Evolutionary conservation across 108 stramenopile genomes (phyloP).

Genomic region (Discostella pseudostelligera): DNA sequence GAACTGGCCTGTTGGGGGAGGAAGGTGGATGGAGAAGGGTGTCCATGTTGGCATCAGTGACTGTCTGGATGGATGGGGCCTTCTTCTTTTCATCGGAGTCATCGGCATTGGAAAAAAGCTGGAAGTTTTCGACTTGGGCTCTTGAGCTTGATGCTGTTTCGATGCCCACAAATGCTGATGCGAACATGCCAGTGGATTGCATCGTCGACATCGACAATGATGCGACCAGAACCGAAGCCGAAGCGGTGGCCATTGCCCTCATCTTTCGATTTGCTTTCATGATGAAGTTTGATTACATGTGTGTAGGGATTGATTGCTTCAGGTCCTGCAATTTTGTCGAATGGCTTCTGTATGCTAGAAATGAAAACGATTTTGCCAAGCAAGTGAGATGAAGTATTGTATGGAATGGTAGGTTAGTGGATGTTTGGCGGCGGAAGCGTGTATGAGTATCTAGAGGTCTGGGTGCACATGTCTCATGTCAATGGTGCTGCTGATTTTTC

Average conservation of each 20-base stretch:
- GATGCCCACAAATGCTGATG: constrained; percentile 2
- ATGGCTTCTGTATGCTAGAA: no score
- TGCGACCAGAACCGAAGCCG: not conserved
- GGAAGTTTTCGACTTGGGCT: not conserved
- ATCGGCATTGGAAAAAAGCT: constrained; percentile 4
- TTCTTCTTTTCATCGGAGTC: not conserved
- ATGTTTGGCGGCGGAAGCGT: no score
- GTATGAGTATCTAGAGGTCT: no score
- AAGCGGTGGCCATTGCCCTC: not conserved
- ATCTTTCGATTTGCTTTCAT: not conserved
- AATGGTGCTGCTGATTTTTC: no score
- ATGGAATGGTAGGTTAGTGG: no score
- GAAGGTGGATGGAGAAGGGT: constrained; percentile 7
- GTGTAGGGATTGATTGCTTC: not conserved
- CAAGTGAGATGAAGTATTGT: no score
- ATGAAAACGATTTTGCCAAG: no score
- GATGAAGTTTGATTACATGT: no score
- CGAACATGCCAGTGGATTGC: not conserved
- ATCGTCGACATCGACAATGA: constrained; percentile 9
- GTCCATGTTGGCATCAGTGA: constrained; percentile 12
- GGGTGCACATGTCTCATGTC: no score
- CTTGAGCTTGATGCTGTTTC: constrained; percentile 2
- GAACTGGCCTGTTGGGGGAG: constrained; percentile 5
- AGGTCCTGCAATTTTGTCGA: no score
- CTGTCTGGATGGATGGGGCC: constrained; percentile 6